Conservation (phyloP, 371 early-diverging fungal genomes). For the Haplosporangium sp. region DNA sequence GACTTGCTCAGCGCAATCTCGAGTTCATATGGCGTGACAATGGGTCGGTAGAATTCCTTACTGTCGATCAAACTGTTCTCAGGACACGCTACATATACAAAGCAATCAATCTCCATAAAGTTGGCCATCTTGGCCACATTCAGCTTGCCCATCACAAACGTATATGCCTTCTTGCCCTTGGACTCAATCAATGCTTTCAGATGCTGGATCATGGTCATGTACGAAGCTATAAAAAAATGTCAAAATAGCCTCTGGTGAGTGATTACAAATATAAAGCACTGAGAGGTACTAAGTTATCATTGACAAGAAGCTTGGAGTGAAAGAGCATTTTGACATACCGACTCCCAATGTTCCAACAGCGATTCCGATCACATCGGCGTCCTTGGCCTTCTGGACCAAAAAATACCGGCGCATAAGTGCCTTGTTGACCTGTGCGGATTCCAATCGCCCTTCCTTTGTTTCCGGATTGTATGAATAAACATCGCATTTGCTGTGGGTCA, state of each 20-base stretch:
- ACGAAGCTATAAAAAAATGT: constrained; percentile 69
- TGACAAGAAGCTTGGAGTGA: neutral
- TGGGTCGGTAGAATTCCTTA: constrained; percentile 90
- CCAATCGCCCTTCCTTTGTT: constrained; percentile 64
- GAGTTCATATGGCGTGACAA: constrained; percentile 94
- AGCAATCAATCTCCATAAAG: constrained; percentile 93
- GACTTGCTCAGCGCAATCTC: constrained; percentile 80
- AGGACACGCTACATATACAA: constrained; percentile 93
- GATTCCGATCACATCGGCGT: constrained; percentile 93
- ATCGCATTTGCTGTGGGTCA: constrained; percentile 78
- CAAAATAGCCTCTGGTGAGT: neutral
- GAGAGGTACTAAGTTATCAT: too few relatives aligned
- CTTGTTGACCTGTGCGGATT: constrained; percentile 73
- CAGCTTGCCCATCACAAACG: constrained; percentile 95
- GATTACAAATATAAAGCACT: too few relatives aligned
- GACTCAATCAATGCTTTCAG: constrained; percentile 80
- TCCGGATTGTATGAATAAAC: constrained; percentile 77
- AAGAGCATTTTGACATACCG: constrained; percentile 63
- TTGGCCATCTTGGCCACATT: constrained; percentile 96
- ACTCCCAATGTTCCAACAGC: constrained; percentile 97
- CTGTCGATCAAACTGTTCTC: constrained; percentile 94
- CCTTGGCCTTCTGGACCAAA: constrained; percentile 91
- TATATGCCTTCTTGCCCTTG: constrained; percentile 85
- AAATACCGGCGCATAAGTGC: constrained; percentile 79
- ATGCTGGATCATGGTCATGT: constrained; percentile 82